These are phyloP conservation scores for Corchorus olitorius DNA, from an alignment of 345 rosid species.

Conservation along the genomic window DNA sequence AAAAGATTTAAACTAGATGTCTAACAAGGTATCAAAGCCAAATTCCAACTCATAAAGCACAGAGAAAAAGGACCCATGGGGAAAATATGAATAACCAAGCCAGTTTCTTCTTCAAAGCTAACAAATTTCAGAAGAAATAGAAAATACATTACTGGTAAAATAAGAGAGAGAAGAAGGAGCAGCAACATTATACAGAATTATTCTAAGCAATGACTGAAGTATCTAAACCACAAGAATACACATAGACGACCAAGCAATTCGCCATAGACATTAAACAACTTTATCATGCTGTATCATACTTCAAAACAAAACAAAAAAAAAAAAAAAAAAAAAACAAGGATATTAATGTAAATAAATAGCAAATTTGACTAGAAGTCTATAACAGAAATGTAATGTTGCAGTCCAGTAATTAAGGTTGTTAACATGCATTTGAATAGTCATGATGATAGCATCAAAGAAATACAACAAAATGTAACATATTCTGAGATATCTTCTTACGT, in stretches of 20 bases:
- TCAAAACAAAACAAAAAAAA: neutral
- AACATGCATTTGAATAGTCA: neutral
- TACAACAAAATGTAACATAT: neutral
- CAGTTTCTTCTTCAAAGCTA: neutral
- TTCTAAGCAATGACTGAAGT: neutral
- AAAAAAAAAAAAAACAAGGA: neutral
- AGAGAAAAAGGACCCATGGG: neutral
- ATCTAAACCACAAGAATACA: neutral
- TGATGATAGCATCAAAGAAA: neutral
- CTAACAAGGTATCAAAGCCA: neutral
- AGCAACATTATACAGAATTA: neutral
- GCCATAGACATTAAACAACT: neutral
- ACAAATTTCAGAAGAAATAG: neutral
- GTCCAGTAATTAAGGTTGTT: neutral
- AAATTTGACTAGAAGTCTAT: neutral
- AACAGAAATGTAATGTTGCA: neutral
- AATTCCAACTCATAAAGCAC: neutral
- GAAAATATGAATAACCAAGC: neutral
- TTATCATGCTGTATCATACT: neutral
- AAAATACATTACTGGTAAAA: neutral
- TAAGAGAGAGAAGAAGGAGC: neutral
- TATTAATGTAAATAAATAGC: neutral
- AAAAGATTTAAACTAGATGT: neutral
- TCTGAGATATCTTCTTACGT: conserved; percentile 2
- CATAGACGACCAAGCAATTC: neutral